A percentile compares a stretch with the other conserved stretches of the same genome.
Conservation (phyloP, 192 early-diverging fungal species). For the Hyaloraphidium curvatum region DNA sequence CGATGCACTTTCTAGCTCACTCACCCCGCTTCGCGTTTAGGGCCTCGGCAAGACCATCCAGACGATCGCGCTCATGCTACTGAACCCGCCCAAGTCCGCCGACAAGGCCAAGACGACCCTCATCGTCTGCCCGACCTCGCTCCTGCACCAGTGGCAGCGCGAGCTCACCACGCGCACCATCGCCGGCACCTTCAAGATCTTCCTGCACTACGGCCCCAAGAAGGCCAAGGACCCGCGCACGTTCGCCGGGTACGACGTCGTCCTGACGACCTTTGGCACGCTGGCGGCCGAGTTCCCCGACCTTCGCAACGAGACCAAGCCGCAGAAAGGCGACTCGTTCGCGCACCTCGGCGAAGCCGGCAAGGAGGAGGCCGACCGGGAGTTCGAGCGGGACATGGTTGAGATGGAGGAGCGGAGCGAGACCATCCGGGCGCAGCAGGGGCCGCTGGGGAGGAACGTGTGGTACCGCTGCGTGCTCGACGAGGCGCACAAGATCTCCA, state of each 20-base stretch:
- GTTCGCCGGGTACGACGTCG: not conserved
- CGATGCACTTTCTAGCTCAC: not conserved
- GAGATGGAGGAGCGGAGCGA: not conserved
- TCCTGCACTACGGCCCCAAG: slow-evolving; percentile 43
- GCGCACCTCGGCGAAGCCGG: not conserved
- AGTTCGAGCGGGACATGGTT: not conserved
- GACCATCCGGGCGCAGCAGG: not conserved
- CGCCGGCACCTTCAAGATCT: slow-evolving; percentile 31
- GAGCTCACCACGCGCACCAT: slow-evolving; percentile 42
- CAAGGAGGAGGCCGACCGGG: not conserved
- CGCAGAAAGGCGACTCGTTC: not conserved
- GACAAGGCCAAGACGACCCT: slow-evolving; percentile 5
- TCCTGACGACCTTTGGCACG: not conserved
- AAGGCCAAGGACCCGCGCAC: not conserved
- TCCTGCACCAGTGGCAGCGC: slow-evolving; percentile 53
- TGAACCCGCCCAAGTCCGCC: slow-evolving; percentile 16
- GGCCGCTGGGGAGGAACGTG: not conserved
- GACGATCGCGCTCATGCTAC: slow-evolving; percentile 40
- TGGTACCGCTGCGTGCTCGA: slow-evolving; percentile 15
- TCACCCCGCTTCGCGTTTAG: not conserved
- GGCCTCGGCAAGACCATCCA: slow-evolving; percentile 55
- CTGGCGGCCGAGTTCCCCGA: not conserved
- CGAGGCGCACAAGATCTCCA: slow-evolving; percentile 27
- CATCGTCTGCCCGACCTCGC: not conserved
- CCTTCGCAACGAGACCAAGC: not conserved